These are phyloP conservation scores for Fragilariopsis cylindrus DNA, from an alignment of 108 stramenopile species.

Conservation along the genomic window DNA sequence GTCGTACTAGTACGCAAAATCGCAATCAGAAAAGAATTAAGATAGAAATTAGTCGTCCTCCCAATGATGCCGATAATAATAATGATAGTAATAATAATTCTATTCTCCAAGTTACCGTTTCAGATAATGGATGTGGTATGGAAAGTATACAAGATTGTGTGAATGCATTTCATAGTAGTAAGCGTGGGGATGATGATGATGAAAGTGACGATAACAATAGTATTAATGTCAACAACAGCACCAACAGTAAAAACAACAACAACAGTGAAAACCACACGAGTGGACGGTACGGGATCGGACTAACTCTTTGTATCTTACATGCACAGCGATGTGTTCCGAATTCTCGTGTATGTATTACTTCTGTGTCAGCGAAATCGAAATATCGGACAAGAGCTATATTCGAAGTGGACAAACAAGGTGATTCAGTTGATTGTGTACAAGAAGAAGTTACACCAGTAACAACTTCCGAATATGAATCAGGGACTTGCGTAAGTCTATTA, in stretches of 20 bases:
- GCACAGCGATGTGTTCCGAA: conserved; percentile 80
- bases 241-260: background rate
- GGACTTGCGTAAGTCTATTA: conserved; percentile 73
- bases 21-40: conserved; percentile 36
- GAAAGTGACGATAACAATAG: background rate
- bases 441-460: conserved; percentile 46
- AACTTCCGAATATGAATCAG: conserved; percentile 42
- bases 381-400: conserved; percentile 52
- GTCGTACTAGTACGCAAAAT: background rate
- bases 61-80: conserved; percentile 6
- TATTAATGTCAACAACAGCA: background rate
- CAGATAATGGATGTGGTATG: conserved; percentile 88
- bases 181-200: conserved; percentile 20
- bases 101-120: conserved; percentile 65
- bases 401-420: conserved; percentile 66
- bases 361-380: conserved; percentile 43
- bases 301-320: conserved; percentile 80
- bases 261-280: conserved; percentile 32
- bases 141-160: conserved; percentile 78
- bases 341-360: conserved; percentile 64
- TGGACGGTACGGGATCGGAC: conserved; percentile 66
- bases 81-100: conserved; percentile 11
- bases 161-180: conserved; percentile 73
- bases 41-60: conserved; percentile 32
- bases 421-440: conserved; percentile 38